These are phyloP conservation scores for Globisporangium solare DNA, from an alignment of 352 stramenopile genomes.

Conservation along the genomic window DNA sequence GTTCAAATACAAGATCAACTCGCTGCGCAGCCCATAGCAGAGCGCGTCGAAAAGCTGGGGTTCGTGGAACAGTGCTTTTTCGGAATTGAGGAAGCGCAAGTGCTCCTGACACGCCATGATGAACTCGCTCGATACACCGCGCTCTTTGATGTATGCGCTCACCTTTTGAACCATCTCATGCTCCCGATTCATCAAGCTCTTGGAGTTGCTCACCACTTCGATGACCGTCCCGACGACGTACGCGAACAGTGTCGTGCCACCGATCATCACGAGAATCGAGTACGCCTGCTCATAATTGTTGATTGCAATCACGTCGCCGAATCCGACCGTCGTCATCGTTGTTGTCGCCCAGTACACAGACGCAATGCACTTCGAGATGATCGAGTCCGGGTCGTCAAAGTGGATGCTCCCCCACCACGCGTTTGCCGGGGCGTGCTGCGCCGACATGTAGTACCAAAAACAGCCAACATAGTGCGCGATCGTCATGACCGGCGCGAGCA, in stretches of 20 bases:
- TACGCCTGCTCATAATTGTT: conserved; percentile 72
- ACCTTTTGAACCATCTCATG: conserved; percentile 65
- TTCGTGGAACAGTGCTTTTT: conserved; percentile 72
- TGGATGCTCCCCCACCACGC: conserved; percentile 54
- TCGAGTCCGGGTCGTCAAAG: conserved; percentile 51
- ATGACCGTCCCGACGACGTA: conserved; percentile 82
- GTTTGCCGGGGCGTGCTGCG: conserved; percentile 29
- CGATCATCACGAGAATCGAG: conserved; percentile 80
- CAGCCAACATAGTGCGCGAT: conserved; percentile 82
- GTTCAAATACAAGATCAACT: conserved; percentile 69
- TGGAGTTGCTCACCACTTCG: conserved; percentile 75
- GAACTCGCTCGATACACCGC: conserved; percentile 65
- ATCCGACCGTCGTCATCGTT: conserved; percentile 85
- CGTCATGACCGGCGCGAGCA: conserved; percentile 59
- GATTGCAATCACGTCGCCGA: conserved; percentile 76
- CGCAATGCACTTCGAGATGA: conserved; percentile 69
- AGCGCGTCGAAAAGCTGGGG: conserved; percentile 57
- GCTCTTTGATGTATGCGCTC: conserved; percentile 79
- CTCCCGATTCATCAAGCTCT: conserved; percentile 69
- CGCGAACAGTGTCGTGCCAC: conserved; percentile 74
- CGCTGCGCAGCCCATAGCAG: conserved; percentile 56
- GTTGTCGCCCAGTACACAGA: conserved; percentile 84
- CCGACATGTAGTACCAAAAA: conserved; percentile 81
- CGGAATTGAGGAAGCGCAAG: conserved; percentile 57
- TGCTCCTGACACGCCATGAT: conserved; percentile 68